These are phyloP conservation scores for Lepidium didymum DNA, from an alignment of 345 rosid genomes.

Conservation along the genomic window DNA sequence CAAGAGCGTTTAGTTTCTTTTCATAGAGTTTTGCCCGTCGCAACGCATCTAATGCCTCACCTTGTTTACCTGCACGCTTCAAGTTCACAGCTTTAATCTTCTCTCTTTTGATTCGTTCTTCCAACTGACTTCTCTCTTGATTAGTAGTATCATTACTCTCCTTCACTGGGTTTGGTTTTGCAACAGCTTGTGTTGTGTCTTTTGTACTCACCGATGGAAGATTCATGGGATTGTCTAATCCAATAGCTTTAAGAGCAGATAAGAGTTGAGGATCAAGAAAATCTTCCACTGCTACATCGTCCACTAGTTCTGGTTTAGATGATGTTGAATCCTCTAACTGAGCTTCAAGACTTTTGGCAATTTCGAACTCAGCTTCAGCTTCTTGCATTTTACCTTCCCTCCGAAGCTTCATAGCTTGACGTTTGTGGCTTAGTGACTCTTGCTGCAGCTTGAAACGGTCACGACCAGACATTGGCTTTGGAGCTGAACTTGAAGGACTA, in stretches of 20 bases:
- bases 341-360: conserved; percentile 84
- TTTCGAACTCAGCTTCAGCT: conserved; percentile 89
- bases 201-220: conserved; percentile 20
- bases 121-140: conserved; percentile 56
- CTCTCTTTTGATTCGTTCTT: conserved; percentile 73
- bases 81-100: conserved; percentile 67
- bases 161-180: conserved; percentile 17
- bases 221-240: conserved; percentile 39
- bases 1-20: conserved; percentile 55
- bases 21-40: conserved; percentile 65
- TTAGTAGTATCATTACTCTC: conserved; percentile 23
- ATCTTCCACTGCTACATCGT: conserved; percentile 64
- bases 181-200: conserved; percentile 10
- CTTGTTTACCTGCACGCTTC: conserved; percentile 83
- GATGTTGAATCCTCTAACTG: conserved; percentile 60
- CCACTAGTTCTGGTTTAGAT: conserved; percentile 30
- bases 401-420: conserved; percentile 77
- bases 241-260: conserved; percentile 70
- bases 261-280: conserved; percentile 91
- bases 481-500: conserved; percentile 34
- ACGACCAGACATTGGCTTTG: conserved; percentile 60
- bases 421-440: conserved; percentile 78
- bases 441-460: conserved; percentile 88
- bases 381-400: conserved; percentile 73
- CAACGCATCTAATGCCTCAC: conserved; percentile 83